Evolutionary conservation across 352 stramenopile species (phyloP).

Genomic region (Phytophthora hybrid): DNA sequence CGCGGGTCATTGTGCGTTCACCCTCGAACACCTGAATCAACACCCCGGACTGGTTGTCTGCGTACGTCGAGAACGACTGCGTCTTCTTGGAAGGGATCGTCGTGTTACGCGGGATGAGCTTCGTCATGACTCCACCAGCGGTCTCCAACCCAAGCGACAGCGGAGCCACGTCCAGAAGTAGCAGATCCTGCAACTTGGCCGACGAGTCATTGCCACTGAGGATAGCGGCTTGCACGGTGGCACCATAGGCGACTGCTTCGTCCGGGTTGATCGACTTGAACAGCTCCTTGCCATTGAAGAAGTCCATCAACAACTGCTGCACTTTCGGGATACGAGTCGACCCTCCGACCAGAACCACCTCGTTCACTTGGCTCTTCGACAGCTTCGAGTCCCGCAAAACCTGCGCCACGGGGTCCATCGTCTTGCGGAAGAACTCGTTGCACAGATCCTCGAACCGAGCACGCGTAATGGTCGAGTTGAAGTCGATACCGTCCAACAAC

Average conservation of each 20-base stretch:
- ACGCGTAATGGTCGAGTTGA: conserved; percentile 94
- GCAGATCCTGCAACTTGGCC: conserved; percentile 85
- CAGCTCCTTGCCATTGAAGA: conserved; percentile 69
- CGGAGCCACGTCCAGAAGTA: conserved; percentile 90
- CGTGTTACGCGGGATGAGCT: conserved; percentile 85
- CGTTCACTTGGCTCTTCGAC: conserved; percentile 78
- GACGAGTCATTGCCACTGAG: conserved; percentile 60
- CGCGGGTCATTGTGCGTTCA: conserved; percentile 93
- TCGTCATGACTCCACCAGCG: conserved; percentile 87
- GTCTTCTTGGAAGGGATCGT: conserved; percentile 87
- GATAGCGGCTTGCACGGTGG: conserved; percentile 73
- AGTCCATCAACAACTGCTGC: conserved; percentile 59
- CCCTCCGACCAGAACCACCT: conserved; percentile 83
- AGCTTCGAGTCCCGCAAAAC: conserved; percentile 90
- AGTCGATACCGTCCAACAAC: conserved; percentile 94
- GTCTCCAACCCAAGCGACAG: conserved; percentile 88
- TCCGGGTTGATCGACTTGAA: conserved; percentile 87
- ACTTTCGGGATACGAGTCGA: conserved; percentile 82
- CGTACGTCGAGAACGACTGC: conserved; percentile 88
- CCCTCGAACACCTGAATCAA: conserved; percentile 92
- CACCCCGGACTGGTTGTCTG: conserved; percentile 87
- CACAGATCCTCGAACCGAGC: conserved; percentile 91
- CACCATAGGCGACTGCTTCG: conserved; percentile 84
- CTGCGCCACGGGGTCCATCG: conserved; percentile 87
- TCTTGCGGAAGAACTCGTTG: conserved; percentile 92